phyloP scores from a whole-genome alignment of 495 filamentous ascomycete species.

The Neurospora sp. region DNA sequence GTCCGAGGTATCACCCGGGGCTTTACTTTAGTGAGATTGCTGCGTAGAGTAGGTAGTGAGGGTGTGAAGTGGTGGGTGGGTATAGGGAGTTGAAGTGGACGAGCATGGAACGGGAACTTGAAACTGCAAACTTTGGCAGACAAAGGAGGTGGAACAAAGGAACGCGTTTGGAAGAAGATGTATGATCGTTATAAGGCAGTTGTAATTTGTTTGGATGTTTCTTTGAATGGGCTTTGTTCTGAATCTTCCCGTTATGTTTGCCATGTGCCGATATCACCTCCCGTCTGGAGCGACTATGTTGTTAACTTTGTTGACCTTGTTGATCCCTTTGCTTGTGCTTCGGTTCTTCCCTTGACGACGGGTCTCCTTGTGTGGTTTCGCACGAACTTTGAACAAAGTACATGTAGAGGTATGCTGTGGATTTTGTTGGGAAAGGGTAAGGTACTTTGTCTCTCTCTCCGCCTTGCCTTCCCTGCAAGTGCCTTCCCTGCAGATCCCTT shows the following conservation, averaged over 20 bases:
- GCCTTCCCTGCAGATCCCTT: too few relatives aligned
- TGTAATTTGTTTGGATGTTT: background rate
- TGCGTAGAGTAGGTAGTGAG: background rate
- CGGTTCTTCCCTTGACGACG: background rate
- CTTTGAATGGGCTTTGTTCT: background rate
- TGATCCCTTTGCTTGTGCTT: background rate
- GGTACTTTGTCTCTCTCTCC: background rate
- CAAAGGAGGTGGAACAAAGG: background rate
- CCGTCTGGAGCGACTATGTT: background rate
- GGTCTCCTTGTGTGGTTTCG: background rate
- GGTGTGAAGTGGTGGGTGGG: background rate
- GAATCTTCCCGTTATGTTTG: background rate
- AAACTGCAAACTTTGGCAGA: background rate
- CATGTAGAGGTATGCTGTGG: too few relatives aligned
- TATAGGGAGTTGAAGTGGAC: background rate
- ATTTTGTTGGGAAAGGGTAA: background rate
- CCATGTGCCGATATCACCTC: background rate
- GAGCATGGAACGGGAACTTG: background rate
- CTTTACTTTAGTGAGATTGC: background rate
- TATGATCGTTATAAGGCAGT: background rate
- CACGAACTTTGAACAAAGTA: background rate
- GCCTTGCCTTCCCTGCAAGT: background rate
- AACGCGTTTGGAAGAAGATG: background rate
- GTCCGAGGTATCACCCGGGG: background rate
- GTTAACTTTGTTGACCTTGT: background rate